Base-by-base conservation (phyloP, 768 basidiomycete genomes). In the Chlorophyllum brunneum region DNA sequence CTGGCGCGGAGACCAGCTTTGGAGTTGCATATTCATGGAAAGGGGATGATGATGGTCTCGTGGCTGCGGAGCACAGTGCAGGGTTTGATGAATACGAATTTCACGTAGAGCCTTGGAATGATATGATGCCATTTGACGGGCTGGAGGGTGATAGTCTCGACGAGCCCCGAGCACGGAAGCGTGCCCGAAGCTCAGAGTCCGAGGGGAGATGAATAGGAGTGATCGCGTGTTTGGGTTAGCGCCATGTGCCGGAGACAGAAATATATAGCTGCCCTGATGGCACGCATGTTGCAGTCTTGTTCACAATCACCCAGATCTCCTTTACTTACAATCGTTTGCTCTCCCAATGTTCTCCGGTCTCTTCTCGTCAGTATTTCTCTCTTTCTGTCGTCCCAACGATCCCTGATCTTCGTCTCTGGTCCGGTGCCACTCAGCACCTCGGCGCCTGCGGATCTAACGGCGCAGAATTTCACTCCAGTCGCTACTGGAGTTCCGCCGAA, bases 391-490 rank as follows among this genome's bases (percentile, higher is more conserved):
- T 36, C 4, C 18, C 36, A 13, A 18, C 23, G 26, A 4, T 29
- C 7, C 15, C 51, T 53, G 43, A 53, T 46, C 43, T 59, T 40
- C 55, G 29, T 43, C 23, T n/a, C 15, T 16, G 27, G 29, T 36
- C 5, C 16, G 30, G 49, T 50, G 29, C 54, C 30, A 22, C 49
- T 23, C 62, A 84, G 81, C 61, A 81, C 82, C 40, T 62, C 77
- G 23, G 63, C 82, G 52, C 72, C 84, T 47, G 74, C 71, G 58
- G 83, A 88, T 63, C 77, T 84, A 22, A 76, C 69, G 31, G 85
- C 88, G 1, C 85, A 83, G 42, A 98, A 89, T 62, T 83, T 98
- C 61, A 85, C 86, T 61, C 85, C 95, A 2, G 87, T 95, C 55
- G 83, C 90, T 4, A 75, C 77, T n/a, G 73, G 70, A 31, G 70